Conservation (phyloP, 2,329 filamentous ascomycete species). For the Metarhizium anisopliae region DNA sequence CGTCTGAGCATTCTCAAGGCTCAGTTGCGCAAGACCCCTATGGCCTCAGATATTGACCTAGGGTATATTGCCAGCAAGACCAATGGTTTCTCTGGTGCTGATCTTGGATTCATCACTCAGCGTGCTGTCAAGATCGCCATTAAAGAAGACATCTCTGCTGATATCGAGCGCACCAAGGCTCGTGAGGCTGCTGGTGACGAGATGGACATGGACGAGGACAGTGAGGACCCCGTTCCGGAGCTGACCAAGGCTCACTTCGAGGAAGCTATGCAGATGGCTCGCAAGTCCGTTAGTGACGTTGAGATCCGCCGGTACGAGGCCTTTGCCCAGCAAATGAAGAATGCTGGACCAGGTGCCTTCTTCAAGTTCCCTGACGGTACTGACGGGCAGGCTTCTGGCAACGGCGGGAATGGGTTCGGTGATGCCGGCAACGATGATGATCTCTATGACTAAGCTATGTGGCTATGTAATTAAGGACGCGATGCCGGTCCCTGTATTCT, state of each 20-base stretch:
- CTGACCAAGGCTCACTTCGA: slow-evolving; percentile 96
- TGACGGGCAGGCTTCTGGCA: slow-evolving; percentile 53
- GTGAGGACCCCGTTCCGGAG: slow-evolving; percentile 89
- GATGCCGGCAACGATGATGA: slow-evolving; percentile 90
- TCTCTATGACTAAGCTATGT: slow-evolving; percentile 76
- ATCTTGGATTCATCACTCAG: slow-evolving; percentile 98
- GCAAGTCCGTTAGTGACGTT: slow-evolving; percentile 89
- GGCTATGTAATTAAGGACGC: slow-evolving; percentile 13
- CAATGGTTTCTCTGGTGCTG: slow-evolving; percentile 98
- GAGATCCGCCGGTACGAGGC: slow-evolving; percentile 98
- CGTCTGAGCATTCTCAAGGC: slow-evolving; percentile 87
- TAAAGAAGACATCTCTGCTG: slow-evolving; percentile 84
- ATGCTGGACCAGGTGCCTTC: slow-evolving; percentile 86
- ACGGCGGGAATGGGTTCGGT: slow-evolving; percentile 60
- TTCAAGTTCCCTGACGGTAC: slow-evolving; percentile 85
- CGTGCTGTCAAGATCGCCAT: slow-evolving; percentile 98
- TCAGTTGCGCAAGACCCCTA: slow-evolving; percentile 96
- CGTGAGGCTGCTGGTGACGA: slow-evolving; percentile 79
- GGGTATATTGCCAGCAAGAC: slow-evolving; percentile 92
- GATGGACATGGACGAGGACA: slow-evolving; percentile 61
- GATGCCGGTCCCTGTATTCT: slow-evolving; percentile 34
- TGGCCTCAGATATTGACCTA: slow-evolving; percentile 78
- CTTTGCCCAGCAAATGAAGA: slow-evolving; percentile 99
- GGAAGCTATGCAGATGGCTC: slow-evolving; percentile 93
- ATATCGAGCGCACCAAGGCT: slow-evolving; percentile 85